Base-by-base conservation (phyloP, 352 stramenopile genomes). In the Phytophthora megakarya region DNA sequence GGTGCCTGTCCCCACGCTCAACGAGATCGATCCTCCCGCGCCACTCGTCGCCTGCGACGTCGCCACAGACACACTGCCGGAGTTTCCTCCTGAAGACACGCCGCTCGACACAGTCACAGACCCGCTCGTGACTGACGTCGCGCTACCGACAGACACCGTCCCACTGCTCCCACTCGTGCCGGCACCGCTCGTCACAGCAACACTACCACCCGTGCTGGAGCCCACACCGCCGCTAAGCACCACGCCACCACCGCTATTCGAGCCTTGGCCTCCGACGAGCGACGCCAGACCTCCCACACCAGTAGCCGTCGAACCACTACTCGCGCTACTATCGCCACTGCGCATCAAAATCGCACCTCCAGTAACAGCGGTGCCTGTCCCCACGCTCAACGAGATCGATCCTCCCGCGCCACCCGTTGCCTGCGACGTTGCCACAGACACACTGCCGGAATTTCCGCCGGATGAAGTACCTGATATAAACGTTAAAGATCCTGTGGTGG, bases 401-500 rank as follows among this genome's bases (percentile, higher is more conserved):
- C 50, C 50, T n/a, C 50, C 16, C 38, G 40, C 40, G n/a, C 50
- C 50, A 15, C 50, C 38, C 11, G 35, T 39, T 16, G 50, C 39
- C 13, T 25, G 22, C 50, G 6, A 35, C 30, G 50, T 58, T 23
- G 54, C 45, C 13, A 63, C 25, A 7, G 26, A 33, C 39, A 63
- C 44, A 11, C 33, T 55, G 2, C 55, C 55, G 9, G 33, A 53
- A 48, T 25, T 22, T 28, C 54, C 59, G 40, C 45, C 63, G n/a
- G 28, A 44, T 5, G 68, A 65, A 8, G 37, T 7, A 1, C 28
- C 57, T 15, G 53, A 67, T 35, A 22, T 25, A 3, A 76, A 6
- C 46, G 35, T 7, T 16, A 73, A 40, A 42, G 61, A 33, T 22
- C 70, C 70, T 12, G 70, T 67, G 11, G 23, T 25, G 5, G 30